Conservation (phyloP, 2,329 filamentous ascomycete genomes). For the Alternaria consortialis region DNA sequence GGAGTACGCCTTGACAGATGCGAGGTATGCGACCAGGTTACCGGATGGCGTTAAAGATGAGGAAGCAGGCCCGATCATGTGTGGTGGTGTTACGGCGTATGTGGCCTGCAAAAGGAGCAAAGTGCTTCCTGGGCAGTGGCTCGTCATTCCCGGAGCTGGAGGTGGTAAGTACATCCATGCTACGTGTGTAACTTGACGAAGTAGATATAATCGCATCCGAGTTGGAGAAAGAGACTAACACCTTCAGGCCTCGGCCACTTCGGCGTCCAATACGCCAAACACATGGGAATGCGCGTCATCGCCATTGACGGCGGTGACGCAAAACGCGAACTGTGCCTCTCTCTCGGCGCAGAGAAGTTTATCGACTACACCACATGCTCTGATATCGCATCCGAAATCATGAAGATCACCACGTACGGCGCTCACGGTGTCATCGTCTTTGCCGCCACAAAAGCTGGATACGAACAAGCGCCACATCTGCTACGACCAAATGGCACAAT, state of each 20-base stretch:
- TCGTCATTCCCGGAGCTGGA: slow-evolving; percentile 51
- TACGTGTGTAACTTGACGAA: not conserved
- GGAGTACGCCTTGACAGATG: slow-evolving; percentile 55
- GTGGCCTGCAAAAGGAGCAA: slow-evolving; percentile 54
- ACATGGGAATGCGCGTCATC: slow-evolving; percentile 66
- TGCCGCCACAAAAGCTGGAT: slow-evolving; percentile 60
- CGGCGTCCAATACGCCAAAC: slow-evolving; percentile 53
- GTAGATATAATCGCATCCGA: not conserved
- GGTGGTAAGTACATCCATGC: slow-evolving; percentile 32
- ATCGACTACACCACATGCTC: slow-evolving; percentile 67
- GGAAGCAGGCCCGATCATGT: slow-evolving; percentile 54
- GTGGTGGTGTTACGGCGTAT: slow-evolving; percentile 58
- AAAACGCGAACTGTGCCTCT: slow-evolving; percentile 57
- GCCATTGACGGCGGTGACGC: slow-evolving; percentile 63
- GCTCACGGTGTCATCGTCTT: slow-evolving; percentile 86
- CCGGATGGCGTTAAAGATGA: slow-evolving; percentile 56
- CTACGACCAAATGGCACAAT: slow-evolving; percentile 38
- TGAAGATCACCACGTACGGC: slow-evolving; percentile 64
- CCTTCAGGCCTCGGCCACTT: slow-evolving; percentile 36
- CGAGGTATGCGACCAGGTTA: slow-evolving; percentile 56
- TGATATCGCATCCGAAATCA: slow-evolving; percentile 65
- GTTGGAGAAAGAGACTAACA: not conserved
- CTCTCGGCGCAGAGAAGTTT: slow-evolving; percentile 65
- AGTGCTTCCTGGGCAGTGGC: slow-evolving; percentile 49
- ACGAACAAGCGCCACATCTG: slow-evolving; percentile 42